These are phyloP conservation scores for Thielaviopsis ethacetica DNA, from an alignment of 2,329 filamentous ascomycete genomes.

Conservation along the genomic window DNA sequence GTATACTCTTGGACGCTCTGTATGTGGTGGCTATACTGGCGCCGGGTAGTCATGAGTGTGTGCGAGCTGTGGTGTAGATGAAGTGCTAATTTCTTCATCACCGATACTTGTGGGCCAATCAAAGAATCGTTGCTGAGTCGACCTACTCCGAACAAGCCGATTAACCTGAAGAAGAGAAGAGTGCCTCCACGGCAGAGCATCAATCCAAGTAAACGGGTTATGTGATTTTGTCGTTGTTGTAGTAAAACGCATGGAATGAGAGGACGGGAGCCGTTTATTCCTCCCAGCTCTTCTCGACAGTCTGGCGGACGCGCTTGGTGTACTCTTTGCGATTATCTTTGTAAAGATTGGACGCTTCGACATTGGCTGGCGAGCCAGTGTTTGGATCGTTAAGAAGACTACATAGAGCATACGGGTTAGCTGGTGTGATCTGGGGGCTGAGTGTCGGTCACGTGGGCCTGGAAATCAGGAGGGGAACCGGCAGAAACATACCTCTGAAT, in stretches of 20 bases:
- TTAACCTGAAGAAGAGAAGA: too few species aligned
- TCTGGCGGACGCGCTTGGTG: constrained; percentile 84
- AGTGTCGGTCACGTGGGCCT: too few species aligned
- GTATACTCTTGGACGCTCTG: too few species aligned
- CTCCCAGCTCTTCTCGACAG: constrained; percentile 99
- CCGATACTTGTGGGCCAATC: too few species aligned
- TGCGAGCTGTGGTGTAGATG: too few species aligned
- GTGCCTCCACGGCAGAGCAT: background rate
- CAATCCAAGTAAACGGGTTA: background rate
- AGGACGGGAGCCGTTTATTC: constrained; percentile 34
- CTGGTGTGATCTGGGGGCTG: constrained; percentile 1
- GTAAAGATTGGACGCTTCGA: constrained; percentile 94
- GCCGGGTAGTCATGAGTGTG: too few species aligned
- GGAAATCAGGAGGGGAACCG: background rate
- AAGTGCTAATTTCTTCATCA: too few species aligned
- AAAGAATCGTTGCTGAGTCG: too few species aligned
- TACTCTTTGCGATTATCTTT: constrained; percentile 97
- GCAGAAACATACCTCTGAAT: constrained; percentile 64
- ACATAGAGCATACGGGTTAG: constrained; percentile 16
- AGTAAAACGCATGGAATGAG: too few species aligned
- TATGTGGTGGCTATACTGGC: too few species aligned
- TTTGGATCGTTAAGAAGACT: constrained; percentile 96
- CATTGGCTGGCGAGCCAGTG: constrained; percentile 93
- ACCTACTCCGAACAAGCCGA: too few species aligned
- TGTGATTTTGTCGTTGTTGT: background rate